Evolutionary conservation across 2,329 filamentous ascomycete genomes (phyloP).

Genomic region (Furcasterigmium furcatum): DNA sequence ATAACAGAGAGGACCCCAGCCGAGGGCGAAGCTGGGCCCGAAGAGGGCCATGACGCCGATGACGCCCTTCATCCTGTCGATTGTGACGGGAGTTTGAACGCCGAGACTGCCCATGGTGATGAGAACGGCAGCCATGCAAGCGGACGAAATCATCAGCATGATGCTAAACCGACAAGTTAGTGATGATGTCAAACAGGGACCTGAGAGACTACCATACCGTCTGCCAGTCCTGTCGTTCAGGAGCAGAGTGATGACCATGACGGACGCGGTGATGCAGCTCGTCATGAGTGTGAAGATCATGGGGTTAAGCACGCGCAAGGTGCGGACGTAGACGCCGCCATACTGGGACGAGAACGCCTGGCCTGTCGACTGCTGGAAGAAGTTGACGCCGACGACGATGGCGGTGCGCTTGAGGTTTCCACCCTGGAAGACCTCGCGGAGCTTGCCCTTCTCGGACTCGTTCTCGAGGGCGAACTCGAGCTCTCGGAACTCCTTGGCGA

Average conservation of each 20-base stretch:
- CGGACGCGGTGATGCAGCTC: conserved; percentile 2
- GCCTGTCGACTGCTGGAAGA: conserved; percentile 25
- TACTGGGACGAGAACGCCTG: conserved; percentile 24
- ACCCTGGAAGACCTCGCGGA: conserved; percentile 22
- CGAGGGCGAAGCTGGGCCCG: conserved; percentile 22
- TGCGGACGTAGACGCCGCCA: conserved; percentile 24
- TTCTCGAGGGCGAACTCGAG: conserved; percentile 19
- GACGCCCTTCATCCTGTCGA: conserved; percentile 15
- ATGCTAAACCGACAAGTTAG: neutral
- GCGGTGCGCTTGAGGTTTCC: conserved; percentile 18
- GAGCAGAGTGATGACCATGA: conserved; percentile 4
- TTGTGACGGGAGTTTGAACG: conserved; percentile 7
- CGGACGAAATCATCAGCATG: neutral
- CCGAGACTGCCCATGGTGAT: conserved; percentile 12
- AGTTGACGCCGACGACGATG: conserved; percentile 20
- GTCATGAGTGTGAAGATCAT: conserved; percentile 18
- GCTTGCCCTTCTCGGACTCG: conserved; percentile 28
- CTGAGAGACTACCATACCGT: conserved; percentile 1
- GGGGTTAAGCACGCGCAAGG: conserved; percentile 21
- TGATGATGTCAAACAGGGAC: neutral
- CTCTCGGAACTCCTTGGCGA: conserved; percentile 14
- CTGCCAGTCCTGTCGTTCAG: conserved; percentile 6
- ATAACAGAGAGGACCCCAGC: conserved; percentile 30
- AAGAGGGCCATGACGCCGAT: conserved; percentile 28
- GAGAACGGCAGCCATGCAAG: conserved; percentile 4